Evolutionary conservation across 805 yeast species (phyloP).

Genomic region (Pichia thaimueangensis): DNA sequence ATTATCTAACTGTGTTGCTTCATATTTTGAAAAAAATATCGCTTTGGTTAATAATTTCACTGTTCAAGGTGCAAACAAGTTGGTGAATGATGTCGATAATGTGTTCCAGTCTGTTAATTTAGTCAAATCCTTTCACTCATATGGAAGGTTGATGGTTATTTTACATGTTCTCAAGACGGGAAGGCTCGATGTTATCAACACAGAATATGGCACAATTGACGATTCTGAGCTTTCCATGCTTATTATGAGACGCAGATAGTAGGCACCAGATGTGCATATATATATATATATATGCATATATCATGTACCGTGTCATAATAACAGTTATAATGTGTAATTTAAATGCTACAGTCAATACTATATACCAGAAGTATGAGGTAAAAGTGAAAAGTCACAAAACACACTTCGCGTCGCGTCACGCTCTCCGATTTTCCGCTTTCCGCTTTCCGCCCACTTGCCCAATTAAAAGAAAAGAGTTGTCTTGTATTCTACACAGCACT

Average conservation of each 20-base stretch:
- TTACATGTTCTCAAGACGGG: constrained; percentile 13
- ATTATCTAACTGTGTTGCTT: constrained; percentile 27
- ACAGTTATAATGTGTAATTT: too few species aligned
- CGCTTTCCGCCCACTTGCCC: too few species aligned
- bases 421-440: too few species aligned
- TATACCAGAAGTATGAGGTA: too few species aligned
- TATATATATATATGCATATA: too few species aligned
- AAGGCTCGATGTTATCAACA: not conserved
- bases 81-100: constrained; percentile 27
- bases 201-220: not conserved
- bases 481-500: too few species aligned
- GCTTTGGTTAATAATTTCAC: constrained; percentile 34
- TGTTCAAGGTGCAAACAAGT: constrained; percentile 29
- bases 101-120: constrained; percentile 26
- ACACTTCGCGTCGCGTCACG: too few species aligned
- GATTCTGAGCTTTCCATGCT: constrained; percentile 5
- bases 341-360: too few species aligned
- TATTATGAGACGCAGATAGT: constrained; percentile 4
- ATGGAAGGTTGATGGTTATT: constrained; percentile 18
- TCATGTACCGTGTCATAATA: too few species aligned
- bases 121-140: constrained; percentile 18
- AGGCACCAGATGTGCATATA: too few species aligned
- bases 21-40: constrained; percentile 33
- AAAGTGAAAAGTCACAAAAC: too few species aligned
- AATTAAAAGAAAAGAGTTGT: too few species aligned